phyloP scores from a whole-genome alignment of 352 stramenopile genomes.

The Globisporangium takayamanum region DNA sequence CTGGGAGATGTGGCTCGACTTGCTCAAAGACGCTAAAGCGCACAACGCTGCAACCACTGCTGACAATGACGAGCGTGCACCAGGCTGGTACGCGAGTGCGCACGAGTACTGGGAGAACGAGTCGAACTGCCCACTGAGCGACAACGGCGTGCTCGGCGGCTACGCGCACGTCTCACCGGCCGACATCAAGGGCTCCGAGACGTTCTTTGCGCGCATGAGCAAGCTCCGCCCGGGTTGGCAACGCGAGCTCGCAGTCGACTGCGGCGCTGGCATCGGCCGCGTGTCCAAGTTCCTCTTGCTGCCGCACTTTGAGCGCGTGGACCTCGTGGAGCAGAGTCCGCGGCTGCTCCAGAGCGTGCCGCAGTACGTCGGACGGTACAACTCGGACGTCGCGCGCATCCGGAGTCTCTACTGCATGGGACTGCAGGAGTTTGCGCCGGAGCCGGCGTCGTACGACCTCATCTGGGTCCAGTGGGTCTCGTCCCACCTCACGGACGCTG shows the following conservation, averaged over 20 bases:
- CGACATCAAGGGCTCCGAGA: constrained; percentile 73
- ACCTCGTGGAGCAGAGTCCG: constrained; percentile 93
- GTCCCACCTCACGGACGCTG: constrained; percentile 92
- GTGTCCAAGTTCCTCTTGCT: constrained; percentile 93
- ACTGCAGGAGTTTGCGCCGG: constrained; percentile 88
- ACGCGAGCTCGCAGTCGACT: constrained; percentile 57
- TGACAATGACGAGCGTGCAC: constrained; percentile 15
- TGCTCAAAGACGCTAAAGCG: constrained; percentile 36
- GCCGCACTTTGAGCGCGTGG: constrained; percentile 81
- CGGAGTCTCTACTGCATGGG: constrained; percentile 87
- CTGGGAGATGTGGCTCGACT: constrained; percentile 65
- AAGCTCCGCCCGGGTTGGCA: constrained; percentile 42
- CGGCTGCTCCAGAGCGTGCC: constrained; percentile 85
- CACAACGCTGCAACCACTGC: neutral
- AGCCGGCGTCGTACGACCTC: constrained; percentile 83
- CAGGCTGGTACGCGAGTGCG: constrained; percentile 62
- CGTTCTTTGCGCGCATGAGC: constrained; percentile 43
- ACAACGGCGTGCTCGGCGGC: constrained; percentile 93
- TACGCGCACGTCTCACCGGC: constrained; percentile 80
- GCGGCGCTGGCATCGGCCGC: constrained; percentile 91
- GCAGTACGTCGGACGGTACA: constrained; percentile 72
- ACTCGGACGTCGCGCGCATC: constrained; percentile 28
- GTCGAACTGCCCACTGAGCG: constrained; percentile 87
- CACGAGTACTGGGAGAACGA: constrained; percentile 85
- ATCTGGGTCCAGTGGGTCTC: constrained; percentile 98